Conservation (phyloP, 208 protist species). For the Porcisia deanei region DNA sequence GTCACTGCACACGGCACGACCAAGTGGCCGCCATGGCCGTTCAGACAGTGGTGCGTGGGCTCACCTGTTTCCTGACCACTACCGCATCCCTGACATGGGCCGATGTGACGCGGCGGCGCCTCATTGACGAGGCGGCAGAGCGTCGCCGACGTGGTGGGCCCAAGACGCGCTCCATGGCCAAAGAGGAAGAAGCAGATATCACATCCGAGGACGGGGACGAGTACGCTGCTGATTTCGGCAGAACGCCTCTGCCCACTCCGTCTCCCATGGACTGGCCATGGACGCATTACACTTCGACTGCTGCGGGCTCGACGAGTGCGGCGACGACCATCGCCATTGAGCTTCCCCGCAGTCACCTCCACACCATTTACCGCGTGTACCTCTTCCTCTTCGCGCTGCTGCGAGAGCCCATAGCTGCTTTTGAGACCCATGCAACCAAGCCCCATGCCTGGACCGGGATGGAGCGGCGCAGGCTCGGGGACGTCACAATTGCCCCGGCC, state of each 20-base stretch:
- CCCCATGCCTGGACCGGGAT: slow-evolving; percentile 32
- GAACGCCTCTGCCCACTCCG: slow-evolving; percentile 10
- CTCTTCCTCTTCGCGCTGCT: slow-evolving; percentile 73
- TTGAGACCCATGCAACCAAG: slow-evolving; percentile 30
- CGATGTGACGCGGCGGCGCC: slow-evolving; percentile 24
- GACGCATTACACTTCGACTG: slow-evolving; percentile 19
- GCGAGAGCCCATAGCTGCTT: slow-evolving; percentile 64
- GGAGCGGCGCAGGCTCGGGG: slow-evolving; percentile 62
- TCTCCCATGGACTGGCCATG: slow-evolving; percentile 39
- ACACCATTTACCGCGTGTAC: slow-evolving; percentile 81
- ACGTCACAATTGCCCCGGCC: slow-evolving; percentile 48
- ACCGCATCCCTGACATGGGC: slow-evolving; percentile 48
- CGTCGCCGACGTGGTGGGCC: slow-evolving; percentile 11
- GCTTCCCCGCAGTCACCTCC: slow-evolving; percentile 76
- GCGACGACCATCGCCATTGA: slow-evolving; percentile 20
- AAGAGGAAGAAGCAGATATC: slow-evolving; percentile 21
- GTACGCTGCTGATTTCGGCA: slow-evolving; percentile 13
- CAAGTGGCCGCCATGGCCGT: slow-evolving; percentile 42
- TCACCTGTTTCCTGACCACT: slow-evolving; percentile 77
- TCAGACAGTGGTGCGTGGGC: slow-evolving; percentile 50
- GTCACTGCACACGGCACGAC: slow-evolving; percentile 51
- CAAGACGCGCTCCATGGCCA: slow-evolving; percentile 5
- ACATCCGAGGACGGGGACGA: slow-evolving; percentile 9
- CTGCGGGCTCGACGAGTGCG: background rate
- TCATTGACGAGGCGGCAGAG: slow-evolving; percentile 25